These are phyloP conservation scores for Linderniella brevidens DNA, from an alignment of 257 asterid species.

Conservation along the genomic window DNA sequence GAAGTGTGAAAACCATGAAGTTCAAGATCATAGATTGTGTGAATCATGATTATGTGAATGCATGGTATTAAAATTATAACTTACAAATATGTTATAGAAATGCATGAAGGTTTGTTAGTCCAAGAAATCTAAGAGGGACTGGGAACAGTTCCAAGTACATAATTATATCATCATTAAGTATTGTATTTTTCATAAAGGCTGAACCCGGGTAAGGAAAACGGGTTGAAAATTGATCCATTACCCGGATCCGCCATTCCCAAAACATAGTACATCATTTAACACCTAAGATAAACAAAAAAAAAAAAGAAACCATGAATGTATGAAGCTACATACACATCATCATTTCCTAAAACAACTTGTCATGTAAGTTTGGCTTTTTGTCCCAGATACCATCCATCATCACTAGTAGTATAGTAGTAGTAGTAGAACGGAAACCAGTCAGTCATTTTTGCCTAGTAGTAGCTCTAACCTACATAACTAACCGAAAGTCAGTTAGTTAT, in stretches of 20 bases:
- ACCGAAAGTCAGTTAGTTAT: no score
- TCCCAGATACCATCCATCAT: conserved; percentile 9
- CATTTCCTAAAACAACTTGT: neutral
- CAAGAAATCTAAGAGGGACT: no score
- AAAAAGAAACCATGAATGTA: neutral
- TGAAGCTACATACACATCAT: conserved; percentile 24
- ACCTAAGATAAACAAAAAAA: conserved; percentile 10
- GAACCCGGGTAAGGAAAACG: conserved; percentile 27
- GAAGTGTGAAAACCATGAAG: no score
- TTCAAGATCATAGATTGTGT: no score
- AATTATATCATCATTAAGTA: no score
- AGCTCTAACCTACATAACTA: neutral
- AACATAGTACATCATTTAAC: conserved; percentile 3
- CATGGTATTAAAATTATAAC: no score
- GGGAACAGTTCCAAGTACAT: no score
- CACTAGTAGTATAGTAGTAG: neutral
- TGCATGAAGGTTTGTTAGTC: no score
- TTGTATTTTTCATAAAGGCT: no score
- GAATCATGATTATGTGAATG: no score
- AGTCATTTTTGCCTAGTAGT: neutral
- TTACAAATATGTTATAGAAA: no score
- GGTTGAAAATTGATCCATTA: conserved; percentile 49
- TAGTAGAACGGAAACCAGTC: neutral
- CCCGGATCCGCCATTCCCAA: conserved; percentile 12
- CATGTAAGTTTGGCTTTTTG: neutral